These are phyloP conservation scores for Citrus glauca DNA, from an alignment of 345 rosid genomes.

Conservation along the genomic window DNA sequence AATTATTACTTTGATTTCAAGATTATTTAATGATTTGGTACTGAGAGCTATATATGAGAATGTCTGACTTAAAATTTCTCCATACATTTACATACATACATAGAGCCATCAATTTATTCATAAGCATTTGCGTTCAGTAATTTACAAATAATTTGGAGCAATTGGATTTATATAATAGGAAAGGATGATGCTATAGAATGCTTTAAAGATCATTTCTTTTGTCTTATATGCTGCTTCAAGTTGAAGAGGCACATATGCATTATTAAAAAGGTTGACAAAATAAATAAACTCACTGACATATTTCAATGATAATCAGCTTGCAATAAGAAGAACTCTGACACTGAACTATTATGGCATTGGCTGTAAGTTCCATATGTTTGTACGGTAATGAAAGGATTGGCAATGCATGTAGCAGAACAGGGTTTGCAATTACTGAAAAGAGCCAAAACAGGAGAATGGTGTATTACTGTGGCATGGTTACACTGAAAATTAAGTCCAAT, in stretches of 20 bases:
- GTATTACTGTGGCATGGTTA: constrained; percentile 21
- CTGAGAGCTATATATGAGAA: neutral
- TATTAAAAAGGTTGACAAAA: neutral
- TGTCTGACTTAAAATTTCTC: neutral
- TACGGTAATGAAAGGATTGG: constrained; percentile 38
- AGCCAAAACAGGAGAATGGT: constrained; percentile 29
- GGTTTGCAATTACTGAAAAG: constrained; percentile 22
- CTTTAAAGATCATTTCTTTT: neutral
- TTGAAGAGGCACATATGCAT: too few relatives aligned
- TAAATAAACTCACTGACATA: neutral
- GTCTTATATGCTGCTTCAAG: neutral
- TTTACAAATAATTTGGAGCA: neutral
- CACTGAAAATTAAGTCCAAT: constrained; percentile 33
- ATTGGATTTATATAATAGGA: neutral
- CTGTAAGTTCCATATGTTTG: constrained; percentile 41
- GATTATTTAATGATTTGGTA: neutral
- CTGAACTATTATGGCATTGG: constrained; percentile 49
- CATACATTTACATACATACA: too few relatives aligned
- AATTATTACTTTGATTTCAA: neutral
- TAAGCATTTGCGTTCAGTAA: neutral
- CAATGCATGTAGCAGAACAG: constrained; percentile 26
- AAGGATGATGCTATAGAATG: neutral
- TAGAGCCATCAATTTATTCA: neutral
- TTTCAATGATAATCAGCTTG: constrained; percentile 23
- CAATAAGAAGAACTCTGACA: constrained; percentile 19